Evolutionary conservation across 2,329 filamentous ascomycete genomes (phyloP), one percentile per base, ranked within the genome.

Genomic region (Scleromitrula shiraiana): DNA sequence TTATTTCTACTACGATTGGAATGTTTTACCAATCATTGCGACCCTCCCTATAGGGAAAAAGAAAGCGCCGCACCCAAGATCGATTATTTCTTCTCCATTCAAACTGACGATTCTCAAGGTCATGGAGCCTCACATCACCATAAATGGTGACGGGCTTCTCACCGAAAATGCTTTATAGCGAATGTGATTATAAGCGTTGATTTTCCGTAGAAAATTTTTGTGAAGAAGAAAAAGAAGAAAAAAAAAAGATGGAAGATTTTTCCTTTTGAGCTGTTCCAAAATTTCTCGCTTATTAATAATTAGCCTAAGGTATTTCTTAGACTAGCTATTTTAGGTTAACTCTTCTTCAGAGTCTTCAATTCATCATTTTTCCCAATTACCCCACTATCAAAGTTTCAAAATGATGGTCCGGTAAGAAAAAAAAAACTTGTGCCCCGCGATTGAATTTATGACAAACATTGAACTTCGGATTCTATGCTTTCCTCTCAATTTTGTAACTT

Each of bases 21-120:
- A 52, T 52, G 47, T 52, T 29, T 43, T 27, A 46, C 50, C 50
- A 52, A 52, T 49, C 50, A 46, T 52, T 52, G 50, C 47, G 40
- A 30, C 42, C 46, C 47, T 50, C 40, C 19, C 43, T 49, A 52
- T 47, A 41, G 47, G 38, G 38, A 50, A 41, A 50, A 47, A 44
- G 38, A 41, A 40, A 50, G 32, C 50, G 42, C 50, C 35, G 47
- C 50, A 52, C 50, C 50, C 50, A 52, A 42, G 50, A 49, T 52
- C 48, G 48, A 50, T 41, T 30, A 50, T 22, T 52, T 33, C 27
- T 33, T 52, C 47, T 52, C 50, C 47, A 50, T 52, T 41, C 43
- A 45, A 27, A 38, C 45, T 52, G 47, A 52, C 50, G 50, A 47
- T 50, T 52, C 40, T 44, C 47, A 42, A 51, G 50, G 50, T 52